A percentile compares a stretch with the other conserved stretches of the same genome.
phyloP scores from a whole-genome alignment of 148 eudicot species.

The Amaranthus palmeri region DNA sequence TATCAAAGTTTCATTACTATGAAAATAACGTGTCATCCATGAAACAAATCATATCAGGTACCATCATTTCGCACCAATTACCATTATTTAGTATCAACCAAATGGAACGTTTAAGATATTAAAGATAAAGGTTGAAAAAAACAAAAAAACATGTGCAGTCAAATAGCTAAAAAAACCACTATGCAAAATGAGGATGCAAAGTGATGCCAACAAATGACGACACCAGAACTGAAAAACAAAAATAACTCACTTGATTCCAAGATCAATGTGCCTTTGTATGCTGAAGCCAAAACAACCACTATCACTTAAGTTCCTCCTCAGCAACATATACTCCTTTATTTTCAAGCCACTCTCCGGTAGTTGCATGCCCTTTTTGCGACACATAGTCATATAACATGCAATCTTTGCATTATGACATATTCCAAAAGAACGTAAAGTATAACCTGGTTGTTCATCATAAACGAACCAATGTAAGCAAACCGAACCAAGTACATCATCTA shows the following conservation, averaged over 20 bases:
- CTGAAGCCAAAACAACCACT: slow-evolving; percentile 85
- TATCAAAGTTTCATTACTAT: no score
- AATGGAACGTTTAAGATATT: no score
- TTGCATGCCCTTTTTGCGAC: slow-evolving; percentile 90
- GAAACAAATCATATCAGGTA: no score
- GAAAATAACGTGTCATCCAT: no score
- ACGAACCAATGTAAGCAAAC: not conserved
- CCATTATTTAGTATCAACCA: no score
- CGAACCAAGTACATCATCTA: not conserved
- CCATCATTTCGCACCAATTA: no score
- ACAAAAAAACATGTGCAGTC: no score
- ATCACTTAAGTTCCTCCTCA: slow-evolving; percentile 78
- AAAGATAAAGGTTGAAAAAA: no score
- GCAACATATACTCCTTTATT: slow-evolving; percentile 80
- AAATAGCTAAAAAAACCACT: no score
- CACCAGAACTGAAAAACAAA: no score
- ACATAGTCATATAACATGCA: slow-evolving; percentile 81
- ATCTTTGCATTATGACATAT: slow-evolving; percentile 88
- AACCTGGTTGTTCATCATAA: slow-evolving; percentile 46
- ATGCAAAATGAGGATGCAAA: no score
- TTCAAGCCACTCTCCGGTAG: slow-evolving; percentile 77
- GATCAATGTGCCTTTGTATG: slow-evolving; percentile 83
- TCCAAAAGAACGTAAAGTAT: slow-evolving; percentile 77
- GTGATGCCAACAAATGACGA: no score
- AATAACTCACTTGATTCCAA: slow-evolving; percentile 73